phyloP scores from a whole-genome alignment of 2,329 filamentous ascomycete genomes.

The Colletotrichum eremochloae region DNA sequence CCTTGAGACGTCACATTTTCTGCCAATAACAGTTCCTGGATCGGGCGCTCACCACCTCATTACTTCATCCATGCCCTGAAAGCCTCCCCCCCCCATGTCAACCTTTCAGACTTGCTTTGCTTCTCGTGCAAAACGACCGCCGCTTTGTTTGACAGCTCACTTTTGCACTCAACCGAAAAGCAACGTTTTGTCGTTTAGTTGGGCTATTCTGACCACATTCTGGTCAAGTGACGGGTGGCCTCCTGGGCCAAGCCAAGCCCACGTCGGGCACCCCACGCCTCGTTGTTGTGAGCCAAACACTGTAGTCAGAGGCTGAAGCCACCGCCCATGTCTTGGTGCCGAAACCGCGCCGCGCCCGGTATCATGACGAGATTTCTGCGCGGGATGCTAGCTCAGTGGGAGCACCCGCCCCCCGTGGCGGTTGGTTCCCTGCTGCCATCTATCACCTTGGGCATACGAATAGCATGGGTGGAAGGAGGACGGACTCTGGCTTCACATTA shows the following conservation, averaged over 20 bases:
- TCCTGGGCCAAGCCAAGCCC: conserved; percentile 21
- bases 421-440: conserved; percentile 1
- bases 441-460: neutral
- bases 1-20: conserved; percentile 36
- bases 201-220: neutral
- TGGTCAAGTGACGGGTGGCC: conserved; percentile 19
- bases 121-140: conserved; percentile 12
- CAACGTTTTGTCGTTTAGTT: conserved; percentile 15
- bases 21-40: conserved; percentile 13
- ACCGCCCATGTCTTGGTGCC: neutral
- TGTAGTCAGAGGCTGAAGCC: conserved; percentile 21
- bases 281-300: conserved; percentile 11
- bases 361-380: conserved; percentile 1
- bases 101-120: conserved; percentile 14
- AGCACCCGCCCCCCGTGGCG: conserved; percentile 12
- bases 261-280: conserved; percentile 16
- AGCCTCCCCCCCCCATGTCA: neutral
- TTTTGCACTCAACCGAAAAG: conserved; percentile 4
- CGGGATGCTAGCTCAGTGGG: conserved; percentile 14
- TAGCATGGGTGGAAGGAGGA: conserved; percentile 10
- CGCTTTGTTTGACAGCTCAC: conserved; percentile 35
- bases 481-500: conserved; percentile 3
- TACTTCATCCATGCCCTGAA: conserved; percentile 1
- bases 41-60: neutral
- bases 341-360: conserved; percentile 13